Conservation (phyloP, 148 eudicot genomes). For the Tetragonia tetragonoides region DNA sequence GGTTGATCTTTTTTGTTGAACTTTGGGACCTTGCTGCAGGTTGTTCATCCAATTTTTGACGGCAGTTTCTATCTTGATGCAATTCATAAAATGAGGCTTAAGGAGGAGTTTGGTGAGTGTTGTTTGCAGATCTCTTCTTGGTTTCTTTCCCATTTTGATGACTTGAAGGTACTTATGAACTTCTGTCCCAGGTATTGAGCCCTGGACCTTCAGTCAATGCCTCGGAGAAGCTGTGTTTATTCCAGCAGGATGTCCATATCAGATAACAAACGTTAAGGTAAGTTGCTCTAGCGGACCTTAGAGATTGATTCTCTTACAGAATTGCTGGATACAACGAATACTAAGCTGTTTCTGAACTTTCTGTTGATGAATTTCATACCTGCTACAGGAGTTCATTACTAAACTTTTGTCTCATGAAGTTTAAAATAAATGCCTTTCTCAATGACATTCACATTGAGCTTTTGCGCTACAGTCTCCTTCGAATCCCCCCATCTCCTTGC, state of each 20-base stretch:
- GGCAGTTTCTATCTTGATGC: slow-evolving; percentile 70
- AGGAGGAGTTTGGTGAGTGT: slow-evolving; percentile 78
- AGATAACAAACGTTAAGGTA: slow-evolving; percentile 73
- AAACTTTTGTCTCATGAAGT: not conserved
- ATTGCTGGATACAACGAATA: not conserved
- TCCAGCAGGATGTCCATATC: slow-evolving; percentile 97
- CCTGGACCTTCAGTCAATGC: slow-evolving; percentile 84
- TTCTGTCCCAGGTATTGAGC: slow-evolving; percentile 64
- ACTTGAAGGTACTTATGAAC: not conserved
- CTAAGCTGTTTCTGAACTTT: not conserved
- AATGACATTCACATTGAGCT: not conserved
- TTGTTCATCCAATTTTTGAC: slow-evolving; percentile 75
- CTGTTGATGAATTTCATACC: not conserved
- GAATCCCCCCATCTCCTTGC: not conserved
- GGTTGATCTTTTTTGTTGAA: slow-evolving; percentile 12
- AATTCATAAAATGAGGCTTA: slow-evolving; percentile 70
- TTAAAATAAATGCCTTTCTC: not conserved
- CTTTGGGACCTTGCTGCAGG: slow-evolving; percentile 39
- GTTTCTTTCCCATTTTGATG: not conserved
- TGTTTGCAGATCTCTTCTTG: not conserved
- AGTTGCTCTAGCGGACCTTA: not conserved
- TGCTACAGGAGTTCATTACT: not conserved
- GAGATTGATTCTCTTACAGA: not conserved
- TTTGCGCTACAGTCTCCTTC: not conserved
- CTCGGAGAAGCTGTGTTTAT: slow-evolving; percentile 92